Evolutionary conservation across 2,329 filamentous ascomycete species (phyloP).

Genomic region (Diaporthe australafricana): DNA sequence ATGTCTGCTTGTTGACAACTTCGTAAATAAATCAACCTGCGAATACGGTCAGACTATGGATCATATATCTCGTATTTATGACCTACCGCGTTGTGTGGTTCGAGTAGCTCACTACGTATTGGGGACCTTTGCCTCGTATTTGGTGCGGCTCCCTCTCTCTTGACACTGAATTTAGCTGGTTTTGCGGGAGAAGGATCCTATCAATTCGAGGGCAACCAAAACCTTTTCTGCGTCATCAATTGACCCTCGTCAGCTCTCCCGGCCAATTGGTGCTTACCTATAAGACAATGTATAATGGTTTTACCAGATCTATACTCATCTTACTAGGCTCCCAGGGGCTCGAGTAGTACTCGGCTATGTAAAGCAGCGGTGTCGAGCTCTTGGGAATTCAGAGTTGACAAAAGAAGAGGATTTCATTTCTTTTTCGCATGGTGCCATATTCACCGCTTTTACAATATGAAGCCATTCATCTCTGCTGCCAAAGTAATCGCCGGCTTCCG

Average conservation of each 20-base stretch:
- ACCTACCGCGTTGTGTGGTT: not conserved
- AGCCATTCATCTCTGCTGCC: not conserved
- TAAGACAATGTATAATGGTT: not conserved
- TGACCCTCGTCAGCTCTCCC: slow-evolving; percentile 2
- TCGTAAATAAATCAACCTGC: not conserved
- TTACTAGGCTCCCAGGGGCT: too few relatives aligned
- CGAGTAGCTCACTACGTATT: not conserved
- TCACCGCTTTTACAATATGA: not conserved
- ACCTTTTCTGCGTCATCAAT: not conserved
- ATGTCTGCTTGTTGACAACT: too few relatives aligned
- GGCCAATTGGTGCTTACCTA: not conserved
- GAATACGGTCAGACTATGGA: not conserved
- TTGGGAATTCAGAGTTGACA: too few relatives aligned
- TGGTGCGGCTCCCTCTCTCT: not conserved
- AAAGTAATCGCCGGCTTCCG: not conserved
- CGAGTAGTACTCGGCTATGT: too few relatives aligned
- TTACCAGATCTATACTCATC: not conserved
- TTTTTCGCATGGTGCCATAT: not conserved
- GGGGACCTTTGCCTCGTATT: not conserved
- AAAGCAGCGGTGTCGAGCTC: not conserved
- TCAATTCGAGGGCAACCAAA: not conserved
- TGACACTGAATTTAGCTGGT: not conserved
- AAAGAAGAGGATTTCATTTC: too few relatives aligned
- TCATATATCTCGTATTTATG: not conserved
- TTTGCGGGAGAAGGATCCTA: not conserved